Percentiles rank a stretch among this genome's conserved stretches.
Evolutionary conservation across 2,329 filamentous ascomycete species (phyloP).

Genomic region (Fusarium subtropicale): DNA sequence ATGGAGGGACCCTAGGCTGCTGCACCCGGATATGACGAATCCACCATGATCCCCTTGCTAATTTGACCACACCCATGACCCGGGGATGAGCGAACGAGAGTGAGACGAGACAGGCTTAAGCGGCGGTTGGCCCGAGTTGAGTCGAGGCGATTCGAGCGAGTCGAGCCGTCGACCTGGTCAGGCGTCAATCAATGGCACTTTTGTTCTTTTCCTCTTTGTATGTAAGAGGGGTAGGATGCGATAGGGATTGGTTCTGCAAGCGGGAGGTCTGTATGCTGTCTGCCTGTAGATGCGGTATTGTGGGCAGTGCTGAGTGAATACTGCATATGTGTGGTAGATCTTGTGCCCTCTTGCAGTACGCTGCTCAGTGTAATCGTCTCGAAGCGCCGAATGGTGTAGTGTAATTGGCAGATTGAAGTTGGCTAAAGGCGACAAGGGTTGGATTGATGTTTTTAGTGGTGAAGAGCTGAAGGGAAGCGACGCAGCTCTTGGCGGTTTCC

Average conservation of each 20-base stretch:
- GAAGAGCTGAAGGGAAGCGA: constrained; percentile 3
- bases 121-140: constrained; percentile 26
- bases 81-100: constrained; percentile 33
- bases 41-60: constrained; percentile 35
- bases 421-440: constrained; percentile 6
- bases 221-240: constrained; percentile 27
- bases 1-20: background rate
- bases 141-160: background rate
- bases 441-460: constrained; percentile 6
- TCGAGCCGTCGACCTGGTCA: background rate
- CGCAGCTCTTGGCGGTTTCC: constrained; percentile 9
- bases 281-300: constrained; percentile 13
- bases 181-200: constrained; percentile 3
- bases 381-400: constrained; percentile 19
- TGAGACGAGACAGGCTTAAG: constrained; percentile 26
- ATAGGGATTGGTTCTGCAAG: constrained; percentile 34
- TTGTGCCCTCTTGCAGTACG: constrained; percentile 15
- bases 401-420: constrained; percentile 13
- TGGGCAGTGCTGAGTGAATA: background rate
- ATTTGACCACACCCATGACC: constrained; percentile 30
- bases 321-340: constrained; percentile 24
- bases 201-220: constrained; percentile 4
- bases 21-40: constrained; percentile 8
- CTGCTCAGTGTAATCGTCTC: constrained; percentile 20
- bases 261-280: constrained; percentile 10